Conservation (phyloP, 805 yeast genomes). For the Saccharomyces mikatae region DNA sequence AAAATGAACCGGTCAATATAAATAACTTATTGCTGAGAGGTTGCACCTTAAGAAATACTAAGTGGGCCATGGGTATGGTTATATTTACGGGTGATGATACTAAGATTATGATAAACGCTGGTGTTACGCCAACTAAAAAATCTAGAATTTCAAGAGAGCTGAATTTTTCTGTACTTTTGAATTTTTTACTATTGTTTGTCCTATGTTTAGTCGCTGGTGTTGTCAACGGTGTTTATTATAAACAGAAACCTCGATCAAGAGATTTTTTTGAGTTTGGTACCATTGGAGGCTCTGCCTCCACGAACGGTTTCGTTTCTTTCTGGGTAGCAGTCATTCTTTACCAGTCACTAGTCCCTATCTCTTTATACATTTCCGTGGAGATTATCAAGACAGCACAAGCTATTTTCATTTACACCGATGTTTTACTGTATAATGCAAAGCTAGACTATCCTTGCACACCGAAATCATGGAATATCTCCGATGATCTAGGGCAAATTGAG, state of each 20-base stretch:
- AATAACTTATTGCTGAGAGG: conserved; percentile 70
- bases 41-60: conserved; percentile 69
- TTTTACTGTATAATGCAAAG: conserved; percentile 56
- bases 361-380: conserved; percentile 74
- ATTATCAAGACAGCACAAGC: conserved; percentile 80
- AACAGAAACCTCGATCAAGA: conserved; percentile 41
- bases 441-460: conserved; percentile 80
- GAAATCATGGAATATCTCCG: conserved; percentile 78
- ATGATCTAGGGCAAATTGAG: conserved; percentile 81
- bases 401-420: conserved; percentile 69
- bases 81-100: conserved; percentile 74
- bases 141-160: conserved; percentile 68
- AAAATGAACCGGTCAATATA: conserved; percentile 59
- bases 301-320: conserved; percentile 63
- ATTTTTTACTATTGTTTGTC: conserved; percentile 55
- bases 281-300: conserved; percentile 54
- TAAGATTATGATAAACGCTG: conserved; percentile 74
- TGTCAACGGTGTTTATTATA: conserved; percentile 62
- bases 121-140: conserved; percentile 72
- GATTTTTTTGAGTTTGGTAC: conserved; percentile 62
- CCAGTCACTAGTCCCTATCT: conserved; percentile 76
- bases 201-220: conserved; percentile 65
- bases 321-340: conserved; percentile 71
- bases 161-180: conserved; percentile 59
- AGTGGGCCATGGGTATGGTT: conserved; percentile 76